A percentile compares a stretch with the other conserved stretches of the same genome.
Evolutionary conservation across 768 basidiomycete species (phyloP).

Genomic region (Russula sp.): DNA sequence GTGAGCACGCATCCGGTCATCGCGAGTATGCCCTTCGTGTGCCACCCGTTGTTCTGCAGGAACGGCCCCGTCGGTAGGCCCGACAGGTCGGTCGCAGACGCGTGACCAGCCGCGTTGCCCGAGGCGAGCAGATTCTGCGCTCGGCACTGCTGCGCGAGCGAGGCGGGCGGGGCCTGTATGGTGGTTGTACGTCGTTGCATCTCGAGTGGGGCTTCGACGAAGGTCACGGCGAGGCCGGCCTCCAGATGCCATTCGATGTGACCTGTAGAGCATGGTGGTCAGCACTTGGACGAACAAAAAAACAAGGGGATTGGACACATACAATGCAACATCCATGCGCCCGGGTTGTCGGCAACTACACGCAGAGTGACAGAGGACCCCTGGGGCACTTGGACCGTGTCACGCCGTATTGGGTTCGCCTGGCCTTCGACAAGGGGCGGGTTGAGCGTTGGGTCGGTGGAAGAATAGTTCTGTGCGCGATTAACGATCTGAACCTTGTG

Average conservation of each 20-base stretch:
- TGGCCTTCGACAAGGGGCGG: conserved; percentile 75
- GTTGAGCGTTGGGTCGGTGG: conserved; percentile 69
- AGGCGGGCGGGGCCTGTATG: conserved; percentile 43
- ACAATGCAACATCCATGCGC: conserved; percentile 85
- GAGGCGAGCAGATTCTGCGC: conserved; percentile 49
- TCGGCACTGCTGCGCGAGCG: conserved; percentile 66
- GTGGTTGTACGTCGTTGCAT: conserved; percentile 48
- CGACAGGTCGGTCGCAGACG: conserved; percentile 58
- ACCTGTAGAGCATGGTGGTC: conserved; percentile 36
- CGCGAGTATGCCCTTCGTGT: conserved; percentile 63
- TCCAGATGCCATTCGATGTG: conserved; percentile 87
- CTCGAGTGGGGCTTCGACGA: conserved; percentile 75
- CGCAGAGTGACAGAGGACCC: conserved; percentile 66
- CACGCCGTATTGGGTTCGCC: conserved; percentile 85
- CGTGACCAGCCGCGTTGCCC: conserved; percentile 87
- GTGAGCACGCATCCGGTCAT: conserved; percentile 75
- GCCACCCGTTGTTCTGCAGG: conserved; percentile 69
- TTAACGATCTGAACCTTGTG: conserved; percentile 81
- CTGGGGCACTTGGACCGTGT: conserved; percentile 75
- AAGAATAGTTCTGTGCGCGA: conserved; percentile 63
- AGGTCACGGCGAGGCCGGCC: conserved; percentile 75
- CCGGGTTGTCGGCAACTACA: conserved; percentile 87
- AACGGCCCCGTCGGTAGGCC: conserved; percentile 66
- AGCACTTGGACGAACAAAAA: background rate
- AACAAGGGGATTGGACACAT: conserved; percentile 27